Base-by-base conservation (phyloP, 345 rosid species). In the Brassica nigra region DNA sequence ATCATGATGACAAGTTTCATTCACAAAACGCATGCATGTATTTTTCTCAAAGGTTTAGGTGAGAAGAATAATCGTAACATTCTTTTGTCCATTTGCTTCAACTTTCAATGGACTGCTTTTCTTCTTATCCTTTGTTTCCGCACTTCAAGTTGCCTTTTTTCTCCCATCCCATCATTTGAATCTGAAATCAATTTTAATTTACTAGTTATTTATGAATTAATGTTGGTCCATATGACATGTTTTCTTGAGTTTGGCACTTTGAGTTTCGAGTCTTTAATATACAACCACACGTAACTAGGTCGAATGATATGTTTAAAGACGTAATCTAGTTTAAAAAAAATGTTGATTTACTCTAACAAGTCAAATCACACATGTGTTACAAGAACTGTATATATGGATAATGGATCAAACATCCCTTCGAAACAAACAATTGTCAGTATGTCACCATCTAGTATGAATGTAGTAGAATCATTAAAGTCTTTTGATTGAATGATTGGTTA, bases 31-130 rank as follows among this genome's bases (percentile, higher is more conserved):
- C 73, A 71, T 76, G 79, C 73, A 71, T 76, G 76, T 71, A 76
- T 81, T 76, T 47, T 74, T 71, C 42, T 29, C 74, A 81, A 76
- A 71, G 73, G 68, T 75, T 70, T 75, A 27, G 71, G 23, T n/a
- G 75, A 58, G 63, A 76, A 33, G 80, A 81, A 76, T 71, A 76
- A 81, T 81, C 83, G 76, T 81, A 66, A 33, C 55, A 64, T 68
- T 71, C 9, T 66, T 70, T 81, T 81, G 80, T 71, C 73, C 68
- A 80, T 81, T 81, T 65, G 64, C 74, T 66, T 57, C 84, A 81
- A 81, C 80, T 44, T 71, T 81, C 74, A 76, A 11, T 81, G 84
- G 84, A 66, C 77, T 71, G 70, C 77, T 81, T 81, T 71, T 16
- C 63, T 81, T 76, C 77, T 81, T 71, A 70, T 81, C 76, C 73